Evolutionary conservation across 1,284 basidiomycete species (phyloP).

Genomic region (Rhodofomes roseus): DNA sequence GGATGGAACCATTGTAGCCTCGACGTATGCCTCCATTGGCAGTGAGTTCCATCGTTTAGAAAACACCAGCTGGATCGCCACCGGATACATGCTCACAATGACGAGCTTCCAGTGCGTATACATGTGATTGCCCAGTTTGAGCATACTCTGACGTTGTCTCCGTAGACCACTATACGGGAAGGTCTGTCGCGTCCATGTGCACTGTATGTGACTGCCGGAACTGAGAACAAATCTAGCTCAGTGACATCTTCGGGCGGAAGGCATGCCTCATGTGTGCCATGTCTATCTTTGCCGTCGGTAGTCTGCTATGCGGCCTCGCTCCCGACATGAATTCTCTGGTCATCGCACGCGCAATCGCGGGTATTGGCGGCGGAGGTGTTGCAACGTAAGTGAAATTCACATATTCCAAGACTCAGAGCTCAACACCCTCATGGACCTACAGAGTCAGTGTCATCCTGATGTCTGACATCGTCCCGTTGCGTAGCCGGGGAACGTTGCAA

Average conservation of each 20-base stretch:
- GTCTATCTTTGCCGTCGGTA: slow-evolving; percentile 50
- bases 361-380: slow-evolving; percentile 65
- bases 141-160: background rate
- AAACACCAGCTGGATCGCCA: slow-evolving; percentile 65
- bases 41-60: slow-evolving; percentile 60
- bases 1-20: slow-evolving; percentile 59
- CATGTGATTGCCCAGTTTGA: background rate
- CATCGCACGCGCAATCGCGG: slow-evolving; percentile 50
- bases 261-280: slow-evolving; percentile 55
- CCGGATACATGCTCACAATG: slow-evolving; percentile 56
- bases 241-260: slow-evolving; percentile 65
- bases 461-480: slow-evolving; percentile 57
- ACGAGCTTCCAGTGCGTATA: slow-evolving; percentile 56
- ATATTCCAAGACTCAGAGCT: background rate
- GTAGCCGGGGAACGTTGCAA: slow-evolving; percentile 61
- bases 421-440: background rate
- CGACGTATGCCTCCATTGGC: slow-evolving; percentile 58
- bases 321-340: slow-evolving; percentile 55
- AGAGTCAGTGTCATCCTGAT: slow-evolving; percentile 60
- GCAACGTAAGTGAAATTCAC: slow-evolving; percentile 43
- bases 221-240: slow-evolving; percentile 29
- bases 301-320: slow-evolving; percentile 49
- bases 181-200: slow-evolving; percentile 10
- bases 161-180: slow-evolving; percentile 59
- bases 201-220: background rate